These are phyloP conservation scores for Fusarium caatingaense DNA, from an alignment of 2,329 filamentous ascomycete genomes.

Conservation along the genomic window DNA sequence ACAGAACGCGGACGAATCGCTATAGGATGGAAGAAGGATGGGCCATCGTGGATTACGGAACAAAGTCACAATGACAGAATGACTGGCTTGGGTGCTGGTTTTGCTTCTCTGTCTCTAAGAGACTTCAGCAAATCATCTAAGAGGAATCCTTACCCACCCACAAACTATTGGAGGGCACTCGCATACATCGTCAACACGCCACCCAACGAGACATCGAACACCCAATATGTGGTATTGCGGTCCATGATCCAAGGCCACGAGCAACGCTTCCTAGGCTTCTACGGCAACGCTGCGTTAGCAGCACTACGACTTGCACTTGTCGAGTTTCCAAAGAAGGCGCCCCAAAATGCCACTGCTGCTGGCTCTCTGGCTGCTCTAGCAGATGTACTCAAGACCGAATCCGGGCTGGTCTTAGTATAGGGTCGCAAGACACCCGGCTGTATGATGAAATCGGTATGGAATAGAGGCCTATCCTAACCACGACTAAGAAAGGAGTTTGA, in stretches of 20 bases:
- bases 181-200: slow-evolving; percentile 82
- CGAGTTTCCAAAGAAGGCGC: slow-evolving; percentile 73
- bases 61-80: slow-evolving; percentile 85
- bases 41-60: slow-evolving; percentile 70
- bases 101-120: slow-evolving; percentile 82
- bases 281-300: slow-evolving; percentile 79
- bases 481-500: slow-evolving; percentile 31
- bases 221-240: slow-evolving; percentile 76
- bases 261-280: slow-evolving; percentile 81
- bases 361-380: slow-evolving; percentile 65
- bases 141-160: slow-evolving; percentile 80
- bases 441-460: neutral
- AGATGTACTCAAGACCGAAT: slow-evolving; percentile 62
- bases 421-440: slow-evolving; percentile 2
- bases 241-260: slow-evolving; percentile 79
- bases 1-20: slow-evolving; percentile 73
- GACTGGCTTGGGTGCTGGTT: slow-evolving; percentile 86
- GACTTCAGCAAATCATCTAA: slow-evolving; percentile 79
- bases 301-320: slow-evolving; percentile 77
- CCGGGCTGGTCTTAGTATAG: slow-evolving; percentile 60
- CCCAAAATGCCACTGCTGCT: slow-evolving; percentile 60
- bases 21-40: slow-evolving; percentile 79
- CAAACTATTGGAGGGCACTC: slow-evolving; percentile 84
- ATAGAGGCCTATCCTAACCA: slow-evolving; percentile 2
- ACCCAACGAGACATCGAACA: slow-evolving; percentile 73